phyloP scores from a whole-genome alignment of 129 eudicot species.

The Pseudognaphalium luteoalbum region DNA sequence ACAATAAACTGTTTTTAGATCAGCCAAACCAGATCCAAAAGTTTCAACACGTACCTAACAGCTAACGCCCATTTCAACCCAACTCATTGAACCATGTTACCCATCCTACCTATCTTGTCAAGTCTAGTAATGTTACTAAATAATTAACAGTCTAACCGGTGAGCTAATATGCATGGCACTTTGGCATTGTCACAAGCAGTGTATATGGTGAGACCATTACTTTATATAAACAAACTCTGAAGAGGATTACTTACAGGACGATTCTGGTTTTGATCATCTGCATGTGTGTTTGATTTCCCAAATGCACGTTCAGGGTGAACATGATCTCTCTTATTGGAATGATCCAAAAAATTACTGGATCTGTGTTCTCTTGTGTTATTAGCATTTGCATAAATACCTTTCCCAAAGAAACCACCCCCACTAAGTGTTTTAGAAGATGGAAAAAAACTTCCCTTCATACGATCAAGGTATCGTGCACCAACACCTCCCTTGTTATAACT shows the following conservation, averaged over 20 bases:
- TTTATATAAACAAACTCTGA: background rate
- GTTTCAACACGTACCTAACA: background rate
- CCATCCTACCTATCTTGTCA: background rate
- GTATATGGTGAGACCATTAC: background rate
- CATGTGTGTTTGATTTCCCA: conserved; percentile 38
- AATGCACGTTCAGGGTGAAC: conserved; percentile 48
- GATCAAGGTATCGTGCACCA: conserved; percentile 73
- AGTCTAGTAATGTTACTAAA: background rate
- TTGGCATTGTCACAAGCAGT: background rate
- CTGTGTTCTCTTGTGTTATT: conserved; percentile 59
- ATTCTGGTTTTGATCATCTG: conserved; percentile 56
- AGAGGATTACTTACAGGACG: conserved; percentile 62
- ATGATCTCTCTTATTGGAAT: conserved; percentile 43
- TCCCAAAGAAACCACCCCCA: conserved; percentile 67
- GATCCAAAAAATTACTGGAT: conserved; percentile 46
- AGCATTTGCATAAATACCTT: conserved; percentile 40
- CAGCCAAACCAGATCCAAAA: background rate
- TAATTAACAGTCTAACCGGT: background rate
- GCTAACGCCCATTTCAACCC: background rate
- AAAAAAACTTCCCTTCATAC: conserved; percentile 75
- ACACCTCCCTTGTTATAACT: conserved; percentile 55
- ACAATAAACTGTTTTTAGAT: background rate
- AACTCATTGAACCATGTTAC: background rate
- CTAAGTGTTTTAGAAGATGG: conserved; percentile 81
- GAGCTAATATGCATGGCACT: background rate